Evolutionary conservation across 805 yeast species (phyloP), one percentile per base, ranked within the genome.

Genomic region (Lipomyces spencermartinsiae): DNA sequence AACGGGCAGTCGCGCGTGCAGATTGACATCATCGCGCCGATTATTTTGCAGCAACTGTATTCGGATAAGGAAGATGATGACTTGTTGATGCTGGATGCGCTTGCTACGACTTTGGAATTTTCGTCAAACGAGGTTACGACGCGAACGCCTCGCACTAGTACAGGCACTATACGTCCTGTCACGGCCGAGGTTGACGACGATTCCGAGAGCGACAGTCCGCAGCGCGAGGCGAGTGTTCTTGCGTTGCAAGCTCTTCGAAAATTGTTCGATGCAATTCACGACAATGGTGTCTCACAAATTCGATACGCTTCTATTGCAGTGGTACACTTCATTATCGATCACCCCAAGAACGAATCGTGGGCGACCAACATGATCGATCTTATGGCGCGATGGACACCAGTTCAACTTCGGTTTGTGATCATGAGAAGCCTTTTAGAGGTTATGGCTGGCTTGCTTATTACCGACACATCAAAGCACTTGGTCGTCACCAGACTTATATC

Each of bases 331-430:
- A 74, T 86, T 55, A 75, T 82, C 69, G 74, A 59, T 22, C 79
- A 57, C 58, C 25, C 75, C 1, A 72, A 75, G n/a, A 75, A 71
- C 49, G 65, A 63, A 49, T 34, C 65, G 8, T 89, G 93, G 93
- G 81, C 85, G 1, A 80, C 84, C 35, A 77, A 82, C 9, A 80
- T 93, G 59, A 79, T 91, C 49, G 89, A 88, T 70, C 80, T 87
- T 69, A 84, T 91, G 66, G 87, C 93, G 7, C 84, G 86, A 53
- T 92, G 93, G 85, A 86, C 92, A 9, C 98, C 92, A 0, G 95
- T 88, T 51, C 97, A 87, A 75, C 82, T 87, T 71, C 82, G 97
- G 70, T 92, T 90, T 79, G 80, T 87, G 35, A 83, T 90, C 2
- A 80, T 91, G 56, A 76, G 86, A 14, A 80, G 66, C 16, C 37